A percentile compares a stretch with the other conserved stretches of the same genome.
These are phyloP conservation scores for Pythium aristosporum DNA, from an alignment of 352 stramenopile genomes.

Conservation along the genomic window DNA sequence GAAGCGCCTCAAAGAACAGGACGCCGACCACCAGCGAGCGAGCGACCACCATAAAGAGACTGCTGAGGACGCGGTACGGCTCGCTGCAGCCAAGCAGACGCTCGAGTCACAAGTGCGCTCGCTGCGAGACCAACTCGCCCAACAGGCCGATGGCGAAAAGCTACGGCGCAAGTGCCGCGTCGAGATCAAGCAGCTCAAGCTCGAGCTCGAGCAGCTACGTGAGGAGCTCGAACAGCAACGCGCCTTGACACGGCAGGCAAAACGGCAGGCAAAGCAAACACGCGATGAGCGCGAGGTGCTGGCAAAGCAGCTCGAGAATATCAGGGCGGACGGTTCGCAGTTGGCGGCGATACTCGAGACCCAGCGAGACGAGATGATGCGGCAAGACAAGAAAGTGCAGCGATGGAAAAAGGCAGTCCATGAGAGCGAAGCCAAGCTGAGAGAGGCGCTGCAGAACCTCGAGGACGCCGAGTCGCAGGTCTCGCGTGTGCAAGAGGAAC, in stretches of 20 bases:
- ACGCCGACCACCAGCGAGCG: constrained; percentile 28
- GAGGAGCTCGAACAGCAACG: constrained; percentile 44
- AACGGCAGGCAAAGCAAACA: constrained; percentile 36
- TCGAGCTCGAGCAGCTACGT: constrained; percentile 13
- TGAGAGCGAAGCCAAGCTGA: constrained; percentile 18
- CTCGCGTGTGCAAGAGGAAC: constrained; percentile 30
- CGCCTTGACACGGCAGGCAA: constrained; percentile 27
- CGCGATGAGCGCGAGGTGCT: constrained; percentile 39
- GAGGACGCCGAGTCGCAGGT: constrained; percentile 35
- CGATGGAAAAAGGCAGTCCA: constrained; percentile 29
- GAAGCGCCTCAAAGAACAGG: constrained; percentile 42
- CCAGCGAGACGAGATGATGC: constrained; percentile 29
- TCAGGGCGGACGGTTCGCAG: constrained; percentile 42
- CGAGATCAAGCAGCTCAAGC: constrained; percentile 9
- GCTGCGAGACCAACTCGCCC: constrained; percentile 25
- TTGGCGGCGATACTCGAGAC: constrained; percentile 44
- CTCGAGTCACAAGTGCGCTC: constrained; percentile 31
- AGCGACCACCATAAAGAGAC: constrained; percentile 27
- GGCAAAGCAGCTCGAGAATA: constrained; percentile 34
- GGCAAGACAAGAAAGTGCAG: constrained; percentile 30
- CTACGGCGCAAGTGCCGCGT: constrained; percentile 8
- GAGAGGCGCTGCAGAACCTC: constrained; percentile 13
- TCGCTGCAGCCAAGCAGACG: constrained; percentile 26
- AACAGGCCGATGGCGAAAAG: constrained; percentile 15
- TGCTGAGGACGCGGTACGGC: constrained; percentile 27